These are phyloP conservation scores for Phylloboletellus chloephorus DNA, from an alignment of 1,284 basidiomycete species.

Conservation along the genomic window DNA sequence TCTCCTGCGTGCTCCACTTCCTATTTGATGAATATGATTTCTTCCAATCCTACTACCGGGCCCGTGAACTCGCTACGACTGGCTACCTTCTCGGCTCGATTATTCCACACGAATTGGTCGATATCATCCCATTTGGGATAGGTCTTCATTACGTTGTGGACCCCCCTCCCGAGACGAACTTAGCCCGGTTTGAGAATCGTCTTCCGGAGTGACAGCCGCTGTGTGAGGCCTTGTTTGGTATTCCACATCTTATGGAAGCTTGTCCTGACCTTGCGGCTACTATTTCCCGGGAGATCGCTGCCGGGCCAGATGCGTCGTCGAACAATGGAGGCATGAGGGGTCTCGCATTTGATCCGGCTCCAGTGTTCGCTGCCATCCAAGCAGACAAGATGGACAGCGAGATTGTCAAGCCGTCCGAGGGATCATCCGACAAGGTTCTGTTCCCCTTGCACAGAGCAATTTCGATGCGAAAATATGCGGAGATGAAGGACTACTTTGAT, in stretches of 20 bases:
- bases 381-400: slow-evolving; percentile 60
- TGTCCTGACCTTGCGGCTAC: slow-evolving; percentile 80
- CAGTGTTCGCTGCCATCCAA: slow-evolving; percentile 70
- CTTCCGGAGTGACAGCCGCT: slow-evolving; percentile 92
- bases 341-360: slow-evolving; percentile 40
- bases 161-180: slow-evolving; percentile 86
- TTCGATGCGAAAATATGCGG: slow-evolving; percentile 81
- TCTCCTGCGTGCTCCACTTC: slow-evolving; percentile 98
- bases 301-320: slow-evolving; percentile 39
- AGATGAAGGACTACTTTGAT: slow-evolving; percentile 80
- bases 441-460: slow-evolving; percentile 94
- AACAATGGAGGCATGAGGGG: slow-evolving; percentile 37
- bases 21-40: slow-evolving; percentile 99
- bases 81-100: slow-evolving; percentile 95
- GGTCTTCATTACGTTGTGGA: slow-evolving; percentile 97
- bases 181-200: slow-evolving; percentile 82
- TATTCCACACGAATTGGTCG: slow-evolving; percentile 91
- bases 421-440: slow-evolving; percentile 88
- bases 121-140: slow-evolving; percentile 93
- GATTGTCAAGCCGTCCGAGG: slow-evolving; percentile 74
- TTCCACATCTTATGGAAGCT: slow-evolving; percentile 83
- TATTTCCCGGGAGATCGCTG: slow-evolving; percentile 67
- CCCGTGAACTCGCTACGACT: slow-evolving; percentile 93
- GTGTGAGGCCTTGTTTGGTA: slow-evolving; percentile 84
- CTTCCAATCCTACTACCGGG: slow-evolving; percentile 94